Evolutionary conservation across 495 filamentous ascomycete genomes (phyloP), one percentile per base, ranked within the genome.

Genomic region (Cercophora newfieldiana): DNA sequence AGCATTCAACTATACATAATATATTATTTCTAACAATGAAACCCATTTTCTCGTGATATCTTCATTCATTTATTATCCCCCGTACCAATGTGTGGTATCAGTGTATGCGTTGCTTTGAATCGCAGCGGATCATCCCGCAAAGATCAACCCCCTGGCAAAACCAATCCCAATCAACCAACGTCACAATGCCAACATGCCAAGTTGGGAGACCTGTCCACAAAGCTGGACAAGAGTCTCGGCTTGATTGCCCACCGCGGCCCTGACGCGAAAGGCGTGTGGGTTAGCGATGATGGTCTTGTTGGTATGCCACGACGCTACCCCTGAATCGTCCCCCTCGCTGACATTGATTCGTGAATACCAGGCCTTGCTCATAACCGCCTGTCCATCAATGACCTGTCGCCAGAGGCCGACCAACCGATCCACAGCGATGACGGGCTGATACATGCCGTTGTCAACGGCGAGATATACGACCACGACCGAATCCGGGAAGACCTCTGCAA

Each of bases 401-500:
- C 81, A 0, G 68, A 69, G 16, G 84, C 78, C 22, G 66, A 69
- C 19, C 84, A 87, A 51, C 84, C 83, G 3, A 79, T 86, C 60
- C 75, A 81, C 51, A 72, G 74, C 68, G 47, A 21, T n/a, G 71
- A 75, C 49, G 64, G 69, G 33, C 67, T 50, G 0, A 74, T 86
- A 28, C 81, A 85, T 71, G 83, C 81, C 3, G 79, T 86, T 48
- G 79, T 86, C 61, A 86, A 86, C 61, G 85, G 85, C 61, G 85
- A 86, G 68, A 72, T 87, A 44, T 87, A 86, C 69, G 80, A 82
- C 66, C 65, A 81, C 57, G 78, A 83, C 19, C 59, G 68, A 12
- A 71, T 83, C n/a, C 79, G 79, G 3, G 61, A 53, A 0, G 59
- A 77, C 18, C 70, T 82, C 28, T 21, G 65, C 7, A 65, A 76